Percentiles rank a stretch among this genome's conserved stretches.
Conservation (phyloP, 179 eudicot genomes). For the Silene noctiflora region DNA sequence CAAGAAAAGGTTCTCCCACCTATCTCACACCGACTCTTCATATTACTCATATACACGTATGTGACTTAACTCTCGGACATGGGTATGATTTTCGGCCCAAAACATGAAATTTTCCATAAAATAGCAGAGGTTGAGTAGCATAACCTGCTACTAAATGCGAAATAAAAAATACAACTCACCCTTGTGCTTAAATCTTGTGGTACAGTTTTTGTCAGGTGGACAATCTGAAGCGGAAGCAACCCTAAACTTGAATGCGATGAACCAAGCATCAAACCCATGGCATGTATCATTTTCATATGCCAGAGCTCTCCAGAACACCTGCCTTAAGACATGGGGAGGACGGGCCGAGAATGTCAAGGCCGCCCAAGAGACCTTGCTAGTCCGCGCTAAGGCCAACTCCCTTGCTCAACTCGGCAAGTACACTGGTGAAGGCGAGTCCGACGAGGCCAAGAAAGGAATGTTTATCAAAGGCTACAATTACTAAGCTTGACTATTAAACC, state of each 20-base stretch:
- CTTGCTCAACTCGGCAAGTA: constrained; percentile 63
- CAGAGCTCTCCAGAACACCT: constrained; percentile 55
- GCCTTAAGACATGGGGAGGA: constrained; percentile 64
- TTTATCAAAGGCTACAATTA: constrained; percentile 48
- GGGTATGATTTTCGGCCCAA: background rate
- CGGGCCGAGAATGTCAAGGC: constrained; percentile 54
- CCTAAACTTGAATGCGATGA: constrained; percentile 60
- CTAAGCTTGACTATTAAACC: constrained; percentile 25
- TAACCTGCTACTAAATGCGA: background rate
- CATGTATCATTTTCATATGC: constrained; percentile 67
- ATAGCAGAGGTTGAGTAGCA: background rate
- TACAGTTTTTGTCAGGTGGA: constrained; percentile 63
- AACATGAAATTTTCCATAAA: background rate
- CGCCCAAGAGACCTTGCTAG: constrained; percentile 50
- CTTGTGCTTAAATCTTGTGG: background rate
- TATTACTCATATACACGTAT: background rate
- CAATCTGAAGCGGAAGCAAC: constrained; percentile 63
- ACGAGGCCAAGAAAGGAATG: constrained; percentile 56
- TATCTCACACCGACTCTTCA: background rate
- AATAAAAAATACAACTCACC: constrained; percentile 2
- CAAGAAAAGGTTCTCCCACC: background rate
- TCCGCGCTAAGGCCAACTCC: constrained; percentile 51
- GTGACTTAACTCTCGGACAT: no score
- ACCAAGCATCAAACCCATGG: constrained; percentile 64
- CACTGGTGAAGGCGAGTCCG: constrained; percentile 54